Conservation (phyloP, 1,284 basidiomycete genomes). For the Amylostereum chailletii region DNA sequence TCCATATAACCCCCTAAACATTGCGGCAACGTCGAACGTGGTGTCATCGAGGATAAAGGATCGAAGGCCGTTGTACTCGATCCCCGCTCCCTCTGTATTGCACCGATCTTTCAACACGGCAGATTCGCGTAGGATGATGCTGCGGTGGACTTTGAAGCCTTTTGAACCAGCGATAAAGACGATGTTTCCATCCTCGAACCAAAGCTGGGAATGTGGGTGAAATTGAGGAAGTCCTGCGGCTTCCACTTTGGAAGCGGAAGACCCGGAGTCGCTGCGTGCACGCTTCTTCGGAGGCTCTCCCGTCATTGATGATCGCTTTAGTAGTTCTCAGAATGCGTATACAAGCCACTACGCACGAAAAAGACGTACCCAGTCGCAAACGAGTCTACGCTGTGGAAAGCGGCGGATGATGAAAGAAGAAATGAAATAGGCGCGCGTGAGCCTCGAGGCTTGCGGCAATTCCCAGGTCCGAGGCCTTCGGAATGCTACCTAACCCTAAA, state of each 20-base stretch:
- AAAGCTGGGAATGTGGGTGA: neutral
- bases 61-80: neutral
- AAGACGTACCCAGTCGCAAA: too few relatives aligned
- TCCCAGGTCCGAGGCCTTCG: too few relatives aligned
- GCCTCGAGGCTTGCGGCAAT: too few relatives aligned
- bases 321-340: too few relatives aligned
- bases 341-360: too few relatives aligned
- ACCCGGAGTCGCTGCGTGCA: too few relatives aligned
- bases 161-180: neutral
- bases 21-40: neutral
- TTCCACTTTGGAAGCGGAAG: neutral
- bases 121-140: neutral
- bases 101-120: neutral
- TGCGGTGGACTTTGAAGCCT: neutral
- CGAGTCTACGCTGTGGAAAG: too few relatives aligned
- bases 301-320: too few relatives aligned
- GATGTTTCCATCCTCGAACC: neutral
- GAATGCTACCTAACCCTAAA: too few relatives aligned
- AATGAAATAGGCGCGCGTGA: too few relatives aligned
- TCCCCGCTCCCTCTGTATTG: neutral
- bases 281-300: too few relatives aligned
- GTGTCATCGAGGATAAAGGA: neutral
- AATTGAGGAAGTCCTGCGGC: neutral
- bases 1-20: neutral
- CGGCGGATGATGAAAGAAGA: too few relatives aligned